Evolutionary conservation across 2,329 filamentous ascomycete species (phyloP).

Genomic region (Ophidiomyces ophidiicola): DNA sequence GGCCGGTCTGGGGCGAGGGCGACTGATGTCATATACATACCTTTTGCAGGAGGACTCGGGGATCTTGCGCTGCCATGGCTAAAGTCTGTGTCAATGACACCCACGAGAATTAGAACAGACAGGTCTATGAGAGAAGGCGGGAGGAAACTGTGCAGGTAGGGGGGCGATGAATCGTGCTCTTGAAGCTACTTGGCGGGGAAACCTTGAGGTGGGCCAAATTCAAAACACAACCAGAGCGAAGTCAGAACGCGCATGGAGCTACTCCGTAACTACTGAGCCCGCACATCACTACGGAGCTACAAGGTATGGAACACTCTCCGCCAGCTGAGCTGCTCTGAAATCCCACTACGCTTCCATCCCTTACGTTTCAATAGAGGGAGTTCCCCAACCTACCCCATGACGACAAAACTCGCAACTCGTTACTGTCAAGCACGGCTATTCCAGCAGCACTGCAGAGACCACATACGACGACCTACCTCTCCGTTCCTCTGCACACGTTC

Average conservation of each 20-base stretch:
- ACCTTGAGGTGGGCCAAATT: too few relatives aligned
- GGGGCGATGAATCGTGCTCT: background rate
- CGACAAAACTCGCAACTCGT: background rate
- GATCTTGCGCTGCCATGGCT: slow-evolving; percentile 59
- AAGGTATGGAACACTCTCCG: too few relatives aligned
- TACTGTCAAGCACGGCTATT: background rate
- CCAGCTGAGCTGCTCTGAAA: too few relatives aligned
- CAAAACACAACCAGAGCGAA: too few relatives aligned
- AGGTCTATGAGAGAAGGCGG: background rate
- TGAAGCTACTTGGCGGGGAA: background rate
- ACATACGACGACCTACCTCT: background rate
- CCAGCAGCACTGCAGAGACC: background rate
- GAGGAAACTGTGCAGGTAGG: background rate
- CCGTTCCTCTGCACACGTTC: background rate
- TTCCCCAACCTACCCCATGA: background rate
- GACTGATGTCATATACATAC: slow-evolving; percentile 31
- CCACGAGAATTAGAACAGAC: background rate
- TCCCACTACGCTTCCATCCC: too few relatives aligned
- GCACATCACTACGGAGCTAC: too few relatives aligned
- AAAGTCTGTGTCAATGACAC: background rate
- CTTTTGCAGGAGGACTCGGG: slow-evolving; percentile 66
- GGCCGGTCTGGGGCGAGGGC: slow-evolving; percentile 10
- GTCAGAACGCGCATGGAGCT: too few relatives aligned
- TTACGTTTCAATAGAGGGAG: too few relatives aligned
- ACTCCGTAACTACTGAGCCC: too few relatives aligned